phyloP scores from a whole-genome alignment of 1,284 basidiomycete genomes.

The Vanrija humicola region DNA sequence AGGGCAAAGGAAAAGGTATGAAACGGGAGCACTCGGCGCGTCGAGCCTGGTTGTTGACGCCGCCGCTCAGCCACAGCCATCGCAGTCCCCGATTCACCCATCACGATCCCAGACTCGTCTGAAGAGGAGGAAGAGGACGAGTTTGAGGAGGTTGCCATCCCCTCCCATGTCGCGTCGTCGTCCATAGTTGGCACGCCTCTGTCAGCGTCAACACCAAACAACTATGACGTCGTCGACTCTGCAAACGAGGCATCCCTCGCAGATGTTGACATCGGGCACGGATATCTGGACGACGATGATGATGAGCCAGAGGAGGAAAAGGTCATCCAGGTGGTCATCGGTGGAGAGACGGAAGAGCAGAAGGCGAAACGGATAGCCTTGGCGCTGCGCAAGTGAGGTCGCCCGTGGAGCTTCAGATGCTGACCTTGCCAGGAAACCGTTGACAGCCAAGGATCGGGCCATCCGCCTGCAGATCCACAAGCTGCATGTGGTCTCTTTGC shows the following conservation, averaged over 20 bases:
- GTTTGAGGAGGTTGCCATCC: conserved; percentile 45
- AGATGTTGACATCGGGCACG: conserved; percentile 20
- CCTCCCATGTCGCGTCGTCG: conserved; percentile 20
- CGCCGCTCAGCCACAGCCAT: conserved; percentile 7
- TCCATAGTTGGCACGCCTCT: conserved; percentile 22
- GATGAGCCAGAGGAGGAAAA: conserved; percentile 26
- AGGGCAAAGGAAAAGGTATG: no score
- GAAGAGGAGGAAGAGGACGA: conserved; percentile 39
- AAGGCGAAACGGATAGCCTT: conserved; percentile 37
- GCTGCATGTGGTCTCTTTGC: conserved; percentile 72
- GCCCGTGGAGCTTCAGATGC: not conserved
- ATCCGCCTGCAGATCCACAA: conserved; percentile 77
- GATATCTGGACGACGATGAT: conserved; percentile 15
- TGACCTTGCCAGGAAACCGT: conserved; percentile 36
- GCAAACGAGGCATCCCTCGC: conserved; percentile 18
- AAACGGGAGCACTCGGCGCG: no score
- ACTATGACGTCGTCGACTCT: conserved; percentile 2
- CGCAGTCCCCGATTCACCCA: conserved; percentile 9
- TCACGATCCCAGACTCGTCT: conserved; percentile 2
- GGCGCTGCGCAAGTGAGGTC: conserved; percentile 39
- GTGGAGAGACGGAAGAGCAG: conserved; percentile 40
- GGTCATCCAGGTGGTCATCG: conserved; percentile 40
- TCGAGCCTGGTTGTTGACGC: not conserved
- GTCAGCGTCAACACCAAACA: conserved; percentile 5
- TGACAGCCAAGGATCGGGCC: conserved; percentile 59